Conservation (phyloP, 2,329 filamentous ascomycete genomes). For the Fusarium sp. region DNA sequence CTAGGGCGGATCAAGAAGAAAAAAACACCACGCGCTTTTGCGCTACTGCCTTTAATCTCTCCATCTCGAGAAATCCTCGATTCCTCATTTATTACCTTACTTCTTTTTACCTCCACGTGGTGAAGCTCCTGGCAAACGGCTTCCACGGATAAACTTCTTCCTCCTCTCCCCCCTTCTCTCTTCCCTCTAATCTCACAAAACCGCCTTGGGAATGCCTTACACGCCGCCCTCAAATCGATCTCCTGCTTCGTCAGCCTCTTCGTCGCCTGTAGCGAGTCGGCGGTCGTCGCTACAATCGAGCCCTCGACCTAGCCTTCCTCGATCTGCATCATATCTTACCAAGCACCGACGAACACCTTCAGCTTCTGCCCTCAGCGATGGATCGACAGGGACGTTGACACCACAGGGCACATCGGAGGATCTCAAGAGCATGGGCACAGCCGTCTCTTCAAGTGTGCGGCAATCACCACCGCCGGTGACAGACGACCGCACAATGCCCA, state of each 20-base stretch:
- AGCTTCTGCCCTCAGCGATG: slow-evolving; percentile 51
- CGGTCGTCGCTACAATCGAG: slow-evolving; percentile 69
- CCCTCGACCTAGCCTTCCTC: slow-evolving; percentile 69
- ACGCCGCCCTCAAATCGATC: slow-evolving; percentile 82
- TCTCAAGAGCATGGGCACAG: slow-evolving; percentile 59
- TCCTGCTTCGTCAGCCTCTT: slow-evolving; percentile 70
- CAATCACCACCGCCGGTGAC: slow-evolving; percentile 88
- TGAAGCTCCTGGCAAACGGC: slow-evolving; percentile 39
- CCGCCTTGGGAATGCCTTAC: slow-evolving; percentile 81
- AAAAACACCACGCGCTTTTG: slow-evolving; percentile 17
- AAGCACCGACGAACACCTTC: slow-evolving; percentile 74
- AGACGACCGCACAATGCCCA: slow-evolving; percentile 80
- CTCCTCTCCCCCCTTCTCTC: slow-evolving; percentile 13
- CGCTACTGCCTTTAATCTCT: slow-evolving; percentile 19
- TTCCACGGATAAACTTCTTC: slow-evolving; percentile 45
- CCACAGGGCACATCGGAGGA: slow-evolving; percentile 67
- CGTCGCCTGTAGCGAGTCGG: slow-evolving; percentile 71
- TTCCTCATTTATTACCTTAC: slow-evolving; percentile 27
- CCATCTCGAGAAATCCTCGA: slow-evolving; percentile 23
- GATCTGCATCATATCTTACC: slow-evolving; percentile 76
- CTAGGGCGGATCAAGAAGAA: slow-evolving; percentile 34
- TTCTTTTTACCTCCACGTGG: slow-evolving; percentile 38
- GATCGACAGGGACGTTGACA: slow-evolving; percentile 57
- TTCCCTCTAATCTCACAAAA: slow-evolving; percentile 32
- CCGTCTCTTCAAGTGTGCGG: slow-evolving; percentile 70